These are phyloP conservation scores for Chenopodium suecicum DNA, from an alignment of 148 eudicot species.

Conservation along the genomic window DNA sequence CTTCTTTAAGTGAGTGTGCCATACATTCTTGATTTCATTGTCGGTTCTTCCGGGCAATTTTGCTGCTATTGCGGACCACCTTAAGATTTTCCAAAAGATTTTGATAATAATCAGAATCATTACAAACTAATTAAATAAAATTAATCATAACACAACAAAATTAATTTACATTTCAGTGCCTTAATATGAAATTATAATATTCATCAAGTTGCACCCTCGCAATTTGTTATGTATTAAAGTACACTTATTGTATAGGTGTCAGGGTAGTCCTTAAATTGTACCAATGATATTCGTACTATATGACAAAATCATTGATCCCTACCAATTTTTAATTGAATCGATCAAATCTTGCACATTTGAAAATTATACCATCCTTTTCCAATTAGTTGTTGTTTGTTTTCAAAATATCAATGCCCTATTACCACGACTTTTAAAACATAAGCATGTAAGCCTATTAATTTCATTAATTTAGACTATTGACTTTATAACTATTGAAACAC, in stretches of 20 bases:
- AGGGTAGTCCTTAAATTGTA: background rate
- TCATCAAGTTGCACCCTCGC: slow-evolving; percentile 9
- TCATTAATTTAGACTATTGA: too few species aligned
- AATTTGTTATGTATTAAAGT: slow-evolving; percentile 4
- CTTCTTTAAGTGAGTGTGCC: slow-evolving; percentile 80
- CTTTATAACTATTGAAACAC: too few species aligned
- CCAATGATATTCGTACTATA: background rate
- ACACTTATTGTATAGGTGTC: background rate
- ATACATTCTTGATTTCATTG: slow-evolving; percentile 78
- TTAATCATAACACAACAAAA: background rate
- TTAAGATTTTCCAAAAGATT: slow-evolving; percentile 20
- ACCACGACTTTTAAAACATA: too few species aligned
- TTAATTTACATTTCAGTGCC: background rate
- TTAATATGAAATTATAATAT: background rate
- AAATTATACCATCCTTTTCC: too few species aligned
- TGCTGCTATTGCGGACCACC: slow-evolving; percentile 86
- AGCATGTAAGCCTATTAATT: too few species aligned
- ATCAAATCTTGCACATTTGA: slow-evolving; percentile 2
- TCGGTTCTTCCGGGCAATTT: slow-evolving; percentile 72
- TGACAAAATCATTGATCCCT: background rate
- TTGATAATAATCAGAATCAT: slow-evolving; percentile 17
- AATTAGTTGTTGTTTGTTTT: too few species aligned
- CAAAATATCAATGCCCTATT: too few species aligned
- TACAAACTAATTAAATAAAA: background rate
- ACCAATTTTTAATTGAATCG: background rate